These are phyloP conservation scores for Alopecurus myosuroides DNA, from an alignment of 176 grass and related monocot genomes.

Conservation along the genomic window DNA sequence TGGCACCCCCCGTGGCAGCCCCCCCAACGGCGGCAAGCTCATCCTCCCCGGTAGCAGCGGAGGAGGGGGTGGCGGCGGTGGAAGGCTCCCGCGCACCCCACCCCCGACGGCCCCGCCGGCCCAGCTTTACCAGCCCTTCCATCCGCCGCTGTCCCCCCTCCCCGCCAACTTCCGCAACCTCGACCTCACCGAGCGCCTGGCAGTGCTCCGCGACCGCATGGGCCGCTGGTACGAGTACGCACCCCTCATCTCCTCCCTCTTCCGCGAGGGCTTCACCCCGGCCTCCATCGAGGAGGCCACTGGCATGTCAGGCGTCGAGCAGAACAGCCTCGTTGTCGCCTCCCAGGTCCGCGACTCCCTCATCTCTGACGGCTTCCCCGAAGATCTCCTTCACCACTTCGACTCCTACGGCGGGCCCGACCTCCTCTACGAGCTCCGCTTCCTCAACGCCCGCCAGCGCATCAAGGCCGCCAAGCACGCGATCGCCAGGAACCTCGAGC, in stretches of 20 bases:
- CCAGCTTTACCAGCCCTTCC: constrained; percentile 74
- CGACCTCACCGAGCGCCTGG: constrained; percentile 44
- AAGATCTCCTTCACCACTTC: constrained; percentile 57
- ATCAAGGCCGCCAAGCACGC: constrained; percentile 32
- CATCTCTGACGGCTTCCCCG: constrained; percentile 29
- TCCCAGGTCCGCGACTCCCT: constrained; percentile 70
- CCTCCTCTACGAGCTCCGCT: constrained; percentile 70
- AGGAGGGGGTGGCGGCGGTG: background rate
- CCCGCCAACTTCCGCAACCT: constrained; percentile 46
- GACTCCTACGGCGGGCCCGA: constrained; percentile 57
- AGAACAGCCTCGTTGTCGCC: constrained; percentile 70
- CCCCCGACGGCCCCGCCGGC: constrained; percentile 40
- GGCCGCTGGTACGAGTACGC: constrained; percentile 83
- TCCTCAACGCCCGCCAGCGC: constrained; percentile 69
- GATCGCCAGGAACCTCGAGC: constrained; percentile 42
- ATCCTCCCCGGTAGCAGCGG: constrained; percentile 19
- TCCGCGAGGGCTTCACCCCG: constrained; percentile 66
- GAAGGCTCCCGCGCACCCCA: constrained; percentile 49
- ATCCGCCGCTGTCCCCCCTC: constrained; percentile 55
- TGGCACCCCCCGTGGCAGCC: background rate
- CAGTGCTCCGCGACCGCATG: constrained; percentile 62
- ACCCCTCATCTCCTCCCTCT: constrained; percentile 60
- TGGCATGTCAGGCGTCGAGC: constrained; percentile 67
- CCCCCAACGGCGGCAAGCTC: constrained; percentile 9
- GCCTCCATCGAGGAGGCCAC: constrained; percentile 83